Evolutionary conservation across 2,329 filamentous ascomycete species (phyloP), one percentile per base, ranked within the genome.

Genomic region (Myotisia sp.): DNA sequence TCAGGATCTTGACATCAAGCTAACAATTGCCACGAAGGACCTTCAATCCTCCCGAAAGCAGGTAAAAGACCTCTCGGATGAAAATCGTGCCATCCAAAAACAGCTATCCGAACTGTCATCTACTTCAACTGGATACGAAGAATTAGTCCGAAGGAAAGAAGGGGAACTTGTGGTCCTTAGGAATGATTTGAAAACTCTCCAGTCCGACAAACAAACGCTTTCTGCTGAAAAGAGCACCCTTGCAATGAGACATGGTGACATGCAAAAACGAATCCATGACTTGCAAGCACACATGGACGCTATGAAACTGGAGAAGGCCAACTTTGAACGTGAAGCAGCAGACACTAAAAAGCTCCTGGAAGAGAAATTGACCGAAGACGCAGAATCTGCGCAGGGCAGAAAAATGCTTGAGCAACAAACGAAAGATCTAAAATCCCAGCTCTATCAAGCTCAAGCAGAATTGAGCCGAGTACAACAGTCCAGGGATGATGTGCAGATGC

Each of bases 121-220:
- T 31, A 94, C 87, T 0, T 93, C 87, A 1, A 92, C 85, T 0
- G 84, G 86, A 50, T 95, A 93, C 44, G 90, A 98, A 56, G 87
- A 95, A 47, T 71, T 95, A 27, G 79, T 98, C 16, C 73, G 85
- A 16, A 78, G 81, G 39, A 98, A 95, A 54, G 90, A 98, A 52
- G 93, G 86, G 54, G 92, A 98, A 51, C 65, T 98, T 13, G 71
- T 79, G 0, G 69, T 95, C 29, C 68, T 95, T 21, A 83, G 85
- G 46, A 75, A 76, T 7, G 90, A 98, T 53, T 74, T 86, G 42
- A 81, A 79, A 53, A 83, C 79, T 43, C 78, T 79, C 44, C 81
- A 93, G 52, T 74, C 76, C 33, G 86, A 94, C 47, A 80, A 79
- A 19, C 76, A 74, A 41, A 68, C 67, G 9, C 74, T 92, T 22